These are phyloP conservation scores for Kwoniella dendrophila DNA, from an alignment of 768 basidiomycete genomes.

Conservation along the genomic window DNA sequence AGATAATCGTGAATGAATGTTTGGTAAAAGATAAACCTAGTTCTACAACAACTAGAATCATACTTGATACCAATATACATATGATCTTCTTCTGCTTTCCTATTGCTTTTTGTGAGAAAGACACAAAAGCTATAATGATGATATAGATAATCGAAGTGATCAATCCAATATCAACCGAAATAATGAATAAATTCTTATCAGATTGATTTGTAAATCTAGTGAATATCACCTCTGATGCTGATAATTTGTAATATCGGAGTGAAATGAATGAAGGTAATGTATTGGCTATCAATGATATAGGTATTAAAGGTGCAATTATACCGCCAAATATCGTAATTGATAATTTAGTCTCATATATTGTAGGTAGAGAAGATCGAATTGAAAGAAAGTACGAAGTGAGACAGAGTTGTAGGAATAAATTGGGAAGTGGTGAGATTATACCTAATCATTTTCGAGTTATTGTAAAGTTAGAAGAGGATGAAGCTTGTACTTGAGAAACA, in stretches of 20 bases:
- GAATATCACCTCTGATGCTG: background rate
- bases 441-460: background rate
- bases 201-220: background rate
- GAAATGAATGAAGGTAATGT: slow-evolving; percentile 26
- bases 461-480: background rate
- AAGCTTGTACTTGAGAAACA: background rate
- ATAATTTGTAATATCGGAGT: background rate
- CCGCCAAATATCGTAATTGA: slow-evolving; percentile 10
- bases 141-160: background rate
- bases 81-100: background rate
- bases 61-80: background rate
- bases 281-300: slow-evolving; percentile 18
- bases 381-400: slow-evolving; percentile 20
- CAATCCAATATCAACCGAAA: background rate
- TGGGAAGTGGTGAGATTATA: slow-evolving; percentile 20
- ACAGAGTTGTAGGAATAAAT: slow-evolving; percentile 19
- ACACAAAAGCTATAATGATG: background rate
- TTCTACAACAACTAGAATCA: slow-evolving; percentile 1
- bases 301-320: slow-evolving; percentile 27
- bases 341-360: background rate
- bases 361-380: slow-evolving; percentile 11
- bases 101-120: background rate
- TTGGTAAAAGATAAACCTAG: background rate
- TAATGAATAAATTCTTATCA: background rate
- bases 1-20: background rate